phyloP scores from a whole-genome alignment of 331 rosid genomes.

The Quercus tomentella region DNA sequence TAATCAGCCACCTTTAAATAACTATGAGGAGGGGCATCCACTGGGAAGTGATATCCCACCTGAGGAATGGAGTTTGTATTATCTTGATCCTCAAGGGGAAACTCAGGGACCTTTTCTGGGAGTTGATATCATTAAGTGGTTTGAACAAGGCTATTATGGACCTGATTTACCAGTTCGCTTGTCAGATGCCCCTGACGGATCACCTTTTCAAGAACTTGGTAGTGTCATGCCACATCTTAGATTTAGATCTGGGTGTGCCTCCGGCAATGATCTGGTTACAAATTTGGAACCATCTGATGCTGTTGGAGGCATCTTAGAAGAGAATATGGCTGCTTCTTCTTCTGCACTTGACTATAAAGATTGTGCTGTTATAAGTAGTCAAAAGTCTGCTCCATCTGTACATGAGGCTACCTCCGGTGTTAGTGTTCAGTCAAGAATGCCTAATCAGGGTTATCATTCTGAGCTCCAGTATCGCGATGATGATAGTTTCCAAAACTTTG shows the following conservation, averaged over 20 bases:
- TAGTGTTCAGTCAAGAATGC: conserved; percentile 28
- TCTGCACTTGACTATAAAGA: conserved; percentile 26
- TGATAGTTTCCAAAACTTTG: conserved; percentile 34
- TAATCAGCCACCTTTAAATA: conserved; percentile 34
- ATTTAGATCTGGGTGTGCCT: conserved; percentile 30
- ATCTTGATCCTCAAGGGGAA: conserved; percentile 67
- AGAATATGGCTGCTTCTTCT: conserved; percentile 18
- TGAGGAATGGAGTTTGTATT: conserved; percentile 68
- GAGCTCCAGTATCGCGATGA: conserved; percentile 37
- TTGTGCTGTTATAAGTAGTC: conserved; percentile 29
- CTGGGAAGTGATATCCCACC: conserved; percentile 31
- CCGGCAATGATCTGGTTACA: conserved; percentile 29
- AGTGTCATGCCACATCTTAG: conserved; percentile 59
- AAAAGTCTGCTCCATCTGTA: conserved; percentile 40
- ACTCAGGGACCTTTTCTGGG: conserved; percentile 76
- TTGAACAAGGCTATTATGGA: conserved; percentile 68
- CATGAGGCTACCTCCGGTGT: conserved; percentile 34
- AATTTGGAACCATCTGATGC: conserved; percentile 37
- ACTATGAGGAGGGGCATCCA: conserved; percentile 25
- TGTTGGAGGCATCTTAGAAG: conserved; percentile 40
- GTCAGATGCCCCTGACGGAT: conserved; percentile 56
- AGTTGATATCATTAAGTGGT: conserved; percentile 65
- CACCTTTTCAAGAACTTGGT: conserved; percentile 63
- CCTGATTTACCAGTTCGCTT: conserved; percentile 51
- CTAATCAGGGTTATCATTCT: conserved; percentile 31